Conservation (phyloP, 2,329 filamentous ascomycete species). For the Neospermospora avenae region DNA sequence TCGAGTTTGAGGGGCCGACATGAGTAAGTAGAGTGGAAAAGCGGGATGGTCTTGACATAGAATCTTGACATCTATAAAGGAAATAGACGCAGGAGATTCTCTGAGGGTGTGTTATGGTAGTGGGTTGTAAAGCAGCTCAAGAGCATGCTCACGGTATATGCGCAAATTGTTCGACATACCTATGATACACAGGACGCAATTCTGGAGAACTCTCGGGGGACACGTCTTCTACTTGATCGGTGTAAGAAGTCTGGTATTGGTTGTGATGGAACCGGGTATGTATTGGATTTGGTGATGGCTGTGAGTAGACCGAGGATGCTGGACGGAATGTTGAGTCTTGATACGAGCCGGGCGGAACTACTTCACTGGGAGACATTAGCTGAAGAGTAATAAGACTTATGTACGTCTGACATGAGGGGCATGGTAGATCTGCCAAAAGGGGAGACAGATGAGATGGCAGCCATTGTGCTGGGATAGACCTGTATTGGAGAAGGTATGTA, state of each 20-base stretch:
- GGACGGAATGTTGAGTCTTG: conserved; percentile 42
- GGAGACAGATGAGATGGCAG: conserved; percentile 12
- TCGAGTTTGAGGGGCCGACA: conserved; percentile 17
- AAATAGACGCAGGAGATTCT: not conserved
- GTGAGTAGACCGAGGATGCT: conserved; percentile 61
- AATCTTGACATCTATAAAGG: conserved; percentile 15
- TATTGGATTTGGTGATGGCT: conserved; percentile 43
- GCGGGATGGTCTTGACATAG: conserved; percentile 20
- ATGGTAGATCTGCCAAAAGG: conserved; percentile 4
- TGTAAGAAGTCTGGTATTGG: conserved; percentile 27
- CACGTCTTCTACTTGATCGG: conserved; percentile 35
- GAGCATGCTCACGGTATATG: conserved; percentile 14
- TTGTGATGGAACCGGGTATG: conserved; percentile 27
- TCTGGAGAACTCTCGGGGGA: conserved; percentile 45
- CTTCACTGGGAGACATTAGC: conserved; percentile 23
- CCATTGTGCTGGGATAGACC: conserved; percentile 21
- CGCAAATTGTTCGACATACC: conserved; percentile 27
- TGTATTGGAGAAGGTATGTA: not conserved
- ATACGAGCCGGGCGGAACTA: conserved; percentile 18
- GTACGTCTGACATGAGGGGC: conserved; percentile 5
- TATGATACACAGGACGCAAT: conserved; percentile 14
- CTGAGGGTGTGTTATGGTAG: not conserved
- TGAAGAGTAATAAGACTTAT: conserved; percentile 8
- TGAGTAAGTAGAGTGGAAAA: conserved; percentile 23
- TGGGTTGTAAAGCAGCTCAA: conserved; percentile 18